Evolutionary conservation across 2,329 filamentous ascomycete species (phyloP).

Genomic region (Verticillium longisporum): DNA sequence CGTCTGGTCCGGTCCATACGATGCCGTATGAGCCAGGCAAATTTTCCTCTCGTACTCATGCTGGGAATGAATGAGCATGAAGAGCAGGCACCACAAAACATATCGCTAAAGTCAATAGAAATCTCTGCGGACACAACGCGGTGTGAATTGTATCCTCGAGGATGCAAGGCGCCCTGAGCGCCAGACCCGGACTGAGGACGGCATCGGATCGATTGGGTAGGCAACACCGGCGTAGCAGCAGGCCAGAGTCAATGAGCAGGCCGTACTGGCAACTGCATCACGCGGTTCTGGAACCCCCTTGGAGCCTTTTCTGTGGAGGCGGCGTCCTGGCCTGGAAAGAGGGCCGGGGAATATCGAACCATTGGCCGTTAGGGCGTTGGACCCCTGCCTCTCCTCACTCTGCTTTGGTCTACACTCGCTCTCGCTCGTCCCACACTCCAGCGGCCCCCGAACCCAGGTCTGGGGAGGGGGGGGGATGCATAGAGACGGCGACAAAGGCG

Average conservation of each 20-base stretch:
- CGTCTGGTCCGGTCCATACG: not conserved
- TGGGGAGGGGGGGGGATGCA: no score
- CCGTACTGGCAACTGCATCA: not conserved
- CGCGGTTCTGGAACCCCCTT: not conserved
- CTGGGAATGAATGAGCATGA: not conserved
- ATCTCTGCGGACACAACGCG: not conserved
- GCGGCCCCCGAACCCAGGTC: not conserved
- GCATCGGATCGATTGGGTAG: not conserved
- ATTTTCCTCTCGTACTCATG: not conserved
- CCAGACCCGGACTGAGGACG: not conserved
- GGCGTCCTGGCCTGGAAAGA: not conserved
- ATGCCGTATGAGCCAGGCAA: not conserved
- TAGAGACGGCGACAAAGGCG: not conserved
- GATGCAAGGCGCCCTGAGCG: not conserved
- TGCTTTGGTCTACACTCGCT: no score
- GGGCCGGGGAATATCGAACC: slow-evolving; percentile 1
- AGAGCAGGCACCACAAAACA: not conserved
- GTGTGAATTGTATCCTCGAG: not conserved
- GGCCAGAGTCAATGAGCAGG: no score
- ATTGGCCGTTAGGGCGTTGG: not conserved
- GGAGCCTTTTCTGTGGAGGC: not conserved
- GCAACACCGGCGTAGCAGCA: not conserved
- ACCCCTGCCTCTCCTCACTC: not conserved
- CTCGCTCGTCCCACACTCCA: not conserved
- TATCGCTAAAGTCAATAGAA: not conserved